phyloP scores from a whole-genome alignment of 495 filamentous ascomycete genomes.

The Recurvomyces mirabilis region DNA sequence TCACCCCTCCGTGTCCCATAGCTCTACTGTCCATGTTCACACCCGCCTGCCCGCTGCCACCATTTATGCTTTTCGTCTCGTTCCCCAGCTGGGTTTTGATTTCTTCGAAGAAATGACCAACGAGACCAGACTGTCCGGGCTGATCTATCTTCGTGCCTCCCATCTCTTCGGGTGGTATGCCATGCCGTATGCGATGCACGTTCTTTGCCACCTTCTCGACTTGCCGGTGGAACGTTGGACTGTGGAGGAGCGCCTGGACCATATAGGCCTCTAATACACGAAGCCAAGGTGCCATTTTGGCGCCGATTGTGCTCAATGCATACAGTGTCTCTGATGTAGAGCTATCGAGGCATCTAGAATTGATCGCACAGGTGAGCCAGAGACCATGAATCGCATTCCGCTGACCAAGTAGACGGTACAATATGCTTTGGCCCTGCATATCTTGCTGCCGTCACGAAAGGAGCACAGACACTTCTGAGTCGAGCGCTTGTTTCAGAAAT shows the following conservation, averaged over 20 bases:
- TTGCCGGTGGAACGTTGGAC: slow-evolving; percentile 25
- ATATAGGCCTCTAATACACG: slow-evolving; percentile 13
- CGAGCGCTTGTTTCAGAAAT: too few relatives aligned
- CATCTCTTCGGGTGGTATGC: slow-evolving; percentile 28
- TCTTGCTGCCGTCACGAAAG: too few relatives aligned
- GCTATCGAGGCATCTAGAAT: too few relatives aligned
- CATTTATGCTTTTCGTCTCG: slow-evolving; percentile 1
- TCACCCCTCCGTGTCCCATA: not conserved
- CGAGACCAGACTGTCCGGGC: slow-evolving; percentile 14
- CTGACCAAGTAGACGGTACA: too few relatives aligned
- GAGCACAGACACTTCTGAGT: too few relatives aligned
- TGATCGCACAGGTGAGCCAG: too few relatives aligned
- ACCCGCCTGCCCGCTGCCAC: not conserved
- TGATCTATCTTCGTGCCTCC: slow-evolving; percentile 29
- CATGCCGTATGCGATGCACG: slow-evolving; percentile 21
- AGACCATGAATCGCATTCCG: too few relatives aligned
- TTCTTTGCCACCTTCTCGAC: slow-evolving; percentile 25
- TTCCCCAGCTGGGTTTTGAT: slow-evolving; percentile 20
- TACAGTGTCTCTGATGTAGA: too few relatives aligned
- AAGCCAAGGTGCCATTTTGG: slow-evolving; percentile 19
- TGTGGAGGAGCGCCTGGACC: slow-evolving; percentile 22
- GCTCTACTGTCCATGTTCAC: slow-evolving; percentile 7
- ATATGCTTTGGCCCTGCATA: too few relatives aligned
- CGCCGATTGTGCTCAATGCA: too few relatives aligned
- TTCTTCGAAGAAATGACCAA: slow-evolving; percentile 28